Conservation (phyloP, 1,284 basidiomycete genomes). For the Vanrija pseudolonga region DNA sequence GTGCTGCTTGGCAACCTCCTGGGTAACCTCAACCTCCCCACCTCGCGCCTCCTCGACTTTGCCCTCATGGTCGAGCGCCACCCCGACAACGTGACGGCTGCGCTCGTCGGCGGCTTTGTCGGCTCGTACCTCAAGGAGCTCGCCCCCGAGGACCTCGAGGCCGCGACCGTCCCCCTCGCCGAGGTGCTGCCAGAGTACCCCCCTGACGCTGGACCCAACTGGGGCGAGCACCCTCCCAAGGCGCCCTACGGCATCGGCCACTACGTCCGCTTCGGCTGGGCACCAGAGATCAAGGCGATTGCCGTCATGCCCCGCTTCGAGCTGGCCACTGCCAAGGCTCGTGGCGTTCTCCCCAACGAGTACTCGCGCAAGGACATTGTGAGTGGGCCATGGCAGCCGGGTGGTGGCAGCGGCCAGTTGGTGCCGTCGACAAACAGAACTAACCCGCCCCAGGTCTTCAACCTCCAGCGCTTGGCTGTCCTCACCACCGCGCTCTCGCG, state of each 20-base stretch:
- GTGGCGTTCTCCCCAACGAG: slow-evolving; percentile 74
- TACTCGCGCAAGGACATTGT: slow-evolving; percentile 92
- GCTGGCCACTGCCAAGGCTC: slow-evolving; percentile 90
- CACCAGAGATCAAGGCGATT: slow-evolving; percentile 79
- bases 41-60: slow-evolving; percentile 81
- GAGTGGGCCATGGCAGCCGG: slow-evolving; percentile 42
- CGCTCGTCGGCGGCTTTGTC: slow-evolving; percentile 96
- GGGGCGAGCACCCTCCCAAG: slow-evolving; percentile 82
- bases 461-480: slow-evolving; percentile 95
- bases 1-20: slow-evolving; percentile 83
- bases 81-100: slow-evolving; percentile 98
- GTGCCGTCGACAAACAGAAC: too few relatives aligned
- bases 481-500: slow-evolving; percentile 90
- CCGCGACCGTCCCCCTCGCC: slow-evolving; percentile 84
- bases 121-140: slow-evolving; percentile 93
- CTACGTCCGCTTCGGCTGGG: slow-evolving; percentile 89
- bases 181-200: slow-evolving; percentile 98
- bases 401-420: neutral
- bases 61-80: slow-evolving; percentile 99
- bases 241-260: slow-evolving; percentile 92
- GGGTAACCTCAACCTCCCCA: slow-evolving; percentile 67
- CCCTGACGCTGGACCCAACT: slow-evolving; percentile 79
- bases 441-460: slow-evolving; percentile 94
- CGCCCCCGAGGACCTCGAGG: slow-evolving; percentile 62
- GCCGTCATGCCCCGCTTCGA: slow-evolving; percentile 96